Percentiles rank a stretch among this genome's conserved stretches.
Conservation (phyloP, 108 stramenopile genomes). For the Discostella pseudostelligera region DNA sequence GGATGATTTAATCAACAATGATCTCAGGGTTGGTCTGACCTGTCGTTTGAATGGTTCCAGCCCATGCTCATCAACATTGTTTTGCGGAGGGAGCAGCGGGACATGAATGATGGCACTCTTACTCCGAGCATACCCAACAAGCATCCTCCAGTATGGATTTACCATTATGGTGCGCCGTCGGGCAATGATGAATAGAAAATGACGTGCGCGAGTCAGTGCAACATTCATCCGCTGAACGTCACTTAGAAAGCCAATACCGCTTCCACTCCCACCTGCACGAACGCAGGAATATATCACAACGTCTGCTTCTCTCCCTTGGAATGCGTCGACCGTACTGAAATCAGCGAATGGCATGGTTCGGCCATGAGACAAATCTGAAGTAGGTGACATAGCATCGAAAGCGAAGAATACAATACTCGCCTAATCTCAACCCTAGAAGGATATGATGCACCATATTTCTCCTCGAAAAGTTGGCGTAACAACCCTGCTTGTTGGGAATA, state of each 20-base stretch:
- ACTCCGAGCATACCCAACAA: constrained; percentile 32
- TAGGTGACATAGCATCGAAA: too few species aligned
- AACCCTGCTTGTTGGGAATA: constrained; percentile 64
- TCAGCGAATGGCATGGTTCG: too few species aligned
- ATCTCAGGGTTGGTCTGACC: constrained; percentile 7
- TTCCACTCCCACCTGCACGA: constrained; percentile 47
- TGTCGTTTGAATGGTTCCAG: too few species aligned
- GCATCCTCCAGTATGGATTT: constrained; percentile 47
- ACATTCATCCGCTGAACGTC: constrained; percentile 91
- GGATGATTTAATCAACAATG: constrained; percentile 16
- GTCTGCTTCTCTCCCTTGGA: constrained; percentile 75
- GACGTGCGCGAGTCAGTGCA: constrained; percentile 70
- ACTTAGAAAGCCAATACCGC: constrained; percentile 76
- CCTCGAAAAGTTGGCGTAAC: constrained; percentile 34
- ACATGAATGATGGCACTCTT: constrained; percentile 41
- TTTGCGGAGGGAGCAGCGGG: constrained; percentile 10
- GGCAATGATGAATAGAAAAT: constrained; percentile 50
- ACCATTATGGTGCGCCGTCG: constrained; percentile 39
- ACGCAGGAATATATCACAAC: constrained; percentile 72
- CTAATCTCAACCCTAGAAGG: constrained; percentile 36
- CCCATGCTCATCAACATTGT: too few species aligned
- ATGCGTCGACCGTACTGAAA: constrained; percentile 76
- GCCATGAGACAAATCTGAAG: too few species aligned
- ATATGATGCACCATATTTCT: constrained; percentile 38
- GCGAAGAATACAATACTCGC: constrained; percentile 10